Evolutionary conservation across 345 rosid genomes (phyloP), one percentile per base, ranked within the genome.

Genomic region (Clausena lansium): DNA sequence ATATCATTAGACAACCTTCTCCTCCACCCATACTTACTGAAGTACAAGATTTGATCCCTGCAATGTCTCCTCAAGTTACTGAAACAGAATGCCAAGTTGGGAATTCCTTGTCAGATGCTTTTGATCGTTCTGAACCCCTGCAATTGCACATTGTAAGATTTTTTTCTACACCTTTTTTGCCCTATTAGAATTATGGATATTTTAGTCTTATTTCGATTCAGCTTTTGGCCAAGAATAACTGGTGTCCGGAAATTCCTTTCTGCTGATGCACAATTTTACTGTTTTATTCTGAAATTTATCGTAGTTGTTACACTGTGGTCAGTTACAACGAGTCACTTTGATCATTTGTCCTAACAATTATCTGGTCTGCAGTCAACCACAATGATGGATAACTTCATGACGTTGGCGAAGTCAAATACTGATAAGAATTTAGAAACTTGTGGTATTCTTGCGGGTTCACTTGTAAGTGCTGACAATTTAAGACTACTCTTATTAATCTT

Each of bases 1-100:
- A 78, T 63, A 62, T 93, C 41, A 82, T 87, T 81, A 88, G 97
- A 84, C 98, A 96, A 55, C 99, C 98, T 77, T 92, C 97, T 83
- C 97, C 99, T 83, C 97, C 98, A 63, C 90, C 98, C 45, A 91
- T 94, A 63, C 97, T 96, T 81, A 93, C 97, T 33, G 97, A 92
- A 89, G 97, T 96, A 73, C 97, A 90, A 77, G 97, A 94, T 84
- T 81, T 96, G 88, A 80, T 85, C 68, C 84, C 89, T 38, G 83
- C 90, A 24, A 67, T 81, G 67, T 81, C 89, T 71, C 86, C 89
- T 5, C 90, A 89, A 81, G 84, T 78, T 78, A 65, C 80, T 22
- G 93, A 86, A 80, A 66, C 81, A 24, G 89, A 86, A 67, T 80
- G 81, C 81, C 84, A 68, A 63, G 69, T 90, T 76, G 93, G 84